Base-by-base conservation (phyloP, 148 eudicot genomes). In the Arctostaphylos glauca region DNA sequence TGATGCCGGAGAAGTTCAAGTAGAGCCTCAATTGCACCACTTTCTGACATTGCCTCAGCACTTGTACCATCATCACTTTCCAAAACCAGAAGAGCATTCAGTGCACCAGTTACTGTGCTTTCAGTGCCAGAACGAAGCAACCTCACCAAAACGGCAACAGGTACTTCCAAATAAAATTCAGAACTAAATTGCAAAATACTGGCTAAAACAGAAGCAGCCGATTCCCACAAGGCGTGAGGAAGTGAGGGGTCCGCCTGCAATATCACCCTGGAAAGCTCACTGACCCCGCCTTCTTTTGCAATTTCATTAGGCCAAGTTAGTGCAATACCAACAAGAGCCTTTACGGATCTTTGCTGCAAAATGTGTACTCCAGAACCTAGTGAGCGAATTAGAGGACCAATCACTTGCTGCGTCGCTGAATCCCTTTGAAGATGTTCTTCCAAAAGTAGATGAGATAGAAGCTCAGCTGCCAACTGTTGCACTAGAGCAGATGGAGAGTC, bases 1-100 rank as follows among this genome's bases (percentile, higher is more conserved):
- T 96, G 98, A 76, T 91, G 86, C 86, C 98, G 87, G 59, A 96
- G 95, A 81, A 96, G 95, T 84, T 94, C 96, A 86, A 96, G 86
- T 76, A 94, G 94, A 80, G 97, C 98, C 91, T 96, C 98, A 62
- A 96, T 92, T n/a, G 97, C 99, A 72, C 98, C 99, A 86, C 99
- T 90, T 88, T 96, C 98, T 80, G 98, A 97, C 98, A 96, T 96
- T 77, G 96, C 99, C 83, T 89, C 94, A 80, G 96, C 98, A 81
- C 96, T 94, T 71, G 93, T 87, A 46, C 94, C 87, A 88, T 96
- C 99, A 85, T 96, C 98, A 86, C 91, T 94, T 87, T 96, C 99
- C 86, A 96, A 84, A 55, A 96, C 99, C 41, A 96, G 88, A 83
- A 96, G 99, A 80, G 99, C 98, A 90, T 94, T 96, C 77, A 96